Conservation (phyloP, 306 rosid species). For the Gynostemma pentaphyllum region DNA sequence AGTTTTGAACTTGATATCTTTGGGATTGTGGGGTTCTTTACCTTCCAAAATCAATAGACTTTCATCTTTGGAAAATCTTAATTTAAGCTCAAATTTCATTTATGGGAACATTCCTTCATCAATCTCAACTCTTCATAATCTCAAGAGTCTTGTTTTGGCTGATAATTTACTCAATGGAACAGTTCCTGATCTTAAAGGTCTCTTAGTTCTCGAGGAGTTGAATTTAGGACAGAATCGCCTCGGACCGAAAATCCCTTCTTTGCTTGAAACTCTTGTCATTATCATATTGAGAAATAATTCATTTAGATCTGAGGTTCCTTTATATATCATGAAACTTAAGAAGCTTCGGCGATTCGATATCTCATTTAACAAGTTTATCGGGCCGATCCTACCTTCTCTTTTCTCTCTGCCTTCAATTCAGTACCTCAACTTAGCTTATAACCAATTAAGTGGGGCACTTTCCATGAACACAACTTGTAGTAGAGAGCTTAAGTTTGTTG, state of each 20-base stretch:
- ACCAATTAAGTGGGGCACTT: constrained; percentile 52
- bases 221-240: constrained; percentile 42
- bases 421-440: constrained; percentile 49
- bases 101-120: constrained; percentile 50
- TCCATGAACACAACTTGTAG: constrained; percentile 35
- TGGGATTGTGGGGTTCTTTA: constrained; percentile 85
- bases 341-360: constrained; percentile 54
- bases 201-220: constrained; percentile 43
- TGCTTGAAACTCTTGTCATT: constrained; percentile 33
- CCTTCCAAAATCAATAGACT: constrained; percentile 50
- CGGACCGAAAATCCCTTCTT: constrained; percentile 52
- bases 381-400: constrained; percentile 46
- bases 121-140: constrained; percentile 27
- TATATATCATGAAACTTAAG: constrained; percentile 18
- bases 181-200: constrained; percentile 42
- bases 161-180: constrained; percentile 59
- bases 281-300: constrained; percentile 46
- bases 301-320: constrained; percentile 48
- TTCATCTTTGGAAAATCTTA: constrained; percentile 38
- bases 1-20: constrained; percentile 40
- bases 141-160: constrained; percentile 48
- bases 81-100: constrained; percentile 61
- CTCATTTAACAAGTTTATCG: constrained; percentile 46
- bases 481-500: constrained; percentile 37
- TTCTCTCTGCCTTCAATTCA: constrained; percentile 62